Conservation (phyloP, 768 basidiomycete genomes). For the Agaricus subrufescens region DNA sequence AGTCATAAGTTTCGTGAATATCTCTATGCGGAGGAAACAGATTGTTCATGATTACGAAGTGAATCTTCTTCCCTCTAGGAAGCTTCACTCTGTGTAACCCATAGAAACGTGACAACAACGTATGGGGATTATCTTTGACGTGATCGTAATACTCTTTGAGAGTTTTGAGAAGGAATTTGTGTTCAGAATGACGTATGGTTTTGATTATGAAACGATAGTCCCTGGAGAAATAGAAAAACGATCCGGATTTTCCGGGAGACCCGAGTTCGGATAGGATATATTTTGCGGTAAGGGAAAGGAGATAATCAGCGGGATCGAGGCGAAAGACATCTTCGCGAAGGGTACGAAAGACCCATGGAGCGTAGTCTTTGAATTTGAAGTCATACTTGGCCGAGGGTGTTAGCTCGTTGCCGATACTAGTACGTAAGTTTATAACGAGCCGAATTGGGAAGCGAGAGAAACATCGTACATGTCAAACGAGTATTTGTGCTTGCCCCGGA, state of each 20-base stretch:
- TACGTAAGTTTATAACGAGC: background rate
- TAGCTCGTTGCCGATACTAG: slow-evolving; percentile 91
- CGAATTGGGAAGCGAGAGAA: background rate
- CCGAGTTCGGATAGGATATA: slow-evolving; percentile 98
- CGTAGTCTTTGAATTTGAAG: slow-evolving; percentile 99
- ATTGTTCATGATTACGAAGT: slow-evolving; percentile 99
- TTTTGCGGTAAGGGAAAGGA: slow-evolving; percentile 92
- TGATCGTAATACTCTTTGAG: slow-evolving; percentile 83
- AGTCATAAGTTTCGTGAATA: slow-evolving; percentile 95
- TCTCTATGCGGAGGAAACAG: slow-evolving; percentile 97
- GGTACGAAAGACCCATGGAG: slow-evolving; percentile 96
- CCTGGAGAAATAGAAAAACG: slow-evolving; percentile 98
- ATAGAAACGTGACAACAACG: slow-evolving; percentile 90
- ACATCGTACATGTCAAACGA: slow-evolving; percentile 91
- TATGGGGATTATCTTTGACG: slow-evolving; percentile 88
- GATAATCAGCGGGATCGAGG: slow-evolving; percentile 95
- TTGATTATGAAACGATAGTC: slow-evolving; percentile 99
- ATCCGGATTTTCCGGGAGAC: slow-evolving; percentile 96
- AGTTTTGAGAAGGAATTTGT: slow-evolving; percentile 86
- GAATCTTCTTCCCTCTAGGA: slow-evolving; percentile 89
- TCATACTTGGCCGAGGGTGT: slow-evolving; percentile 98
- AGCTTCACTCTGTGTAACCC: slow-evolving; percentile 97
- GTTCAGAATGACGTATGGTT: slow-evolving; percentile 92
- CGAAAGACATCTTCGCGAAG: slow-evolving; percentile 92
- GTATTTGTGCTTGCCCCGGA: slow-evolving; percentile 85